Percentiles rank a stretch among this genome's conserved stretches.
Evolutionary conservation across 2,329 filamentous ascomycete species (phyloP).

Genomic region (Aspergillus carbonarius): DNA sequence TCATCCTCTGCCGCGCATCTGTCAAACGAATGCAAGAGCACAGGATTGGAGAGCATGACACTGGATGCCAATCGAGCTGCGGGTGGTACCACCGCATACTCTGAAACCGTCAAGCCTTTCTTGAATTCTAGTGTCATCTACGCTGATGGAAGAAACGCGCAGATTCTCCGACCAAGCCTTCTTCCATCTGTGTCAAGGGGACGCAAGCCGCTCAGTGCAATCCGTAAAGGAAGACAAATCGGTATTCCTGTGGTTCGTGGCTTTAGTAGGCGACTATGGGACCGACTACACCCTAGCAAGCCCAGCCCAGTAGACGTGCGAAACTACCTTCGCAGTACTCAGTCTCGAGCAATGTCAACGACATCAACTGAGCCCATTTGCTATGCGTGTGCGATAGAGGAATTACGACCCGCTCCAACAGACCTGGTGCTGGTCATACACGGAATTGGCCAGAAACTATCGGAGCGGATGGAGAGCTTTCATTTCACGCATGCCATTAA

Average conservation of each 20-base stretch:
- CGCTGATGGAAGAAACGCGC: conserved; percentile 72
- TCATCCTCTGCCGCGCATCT: conserved; percentile 23
- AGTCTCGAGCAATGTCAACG: conserved; percentile 29
- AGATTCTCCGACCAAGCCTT: conserved; percentile 80
- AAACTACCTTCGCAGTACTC: conserved; percentile 43
- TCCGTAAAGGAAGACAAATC: conserved; percentile 77
- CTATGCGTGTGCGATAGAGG: conserved; percentile 62
- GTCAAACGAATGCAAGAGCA: conserved; percentile 8
- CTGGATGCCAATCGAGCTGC: conserved; percentile 44
- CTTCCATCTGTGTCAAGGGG: conserved; percentile 84
- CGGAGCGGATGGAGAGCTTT: conserved; percentile 90
- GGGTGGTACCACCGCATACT: conserved; percentile 41
- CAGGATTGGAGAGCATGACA: conserved; percentile 9
- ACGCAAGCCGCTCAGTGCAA: conserved; percentile 75
- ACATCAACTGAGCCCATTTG: conserved; percentile 35
- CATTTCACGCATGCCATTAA: conserved; percentile 98
- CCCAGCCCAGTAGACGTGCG: conserved; percentile 42
- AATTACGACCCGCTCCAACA: conserved; percentile 68
- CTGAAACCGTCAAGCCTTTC: conserved; percentile 59
- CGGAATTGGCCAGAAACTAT: conserved; percentile 94
- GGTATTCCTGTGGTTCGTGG: conserved; percentile 87
- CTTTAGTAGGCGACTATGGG: conserved; percentile 77
- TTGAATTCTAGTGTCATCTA: conserved; percentile 82
- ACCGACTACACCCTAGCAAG: conserved; percentile 63
- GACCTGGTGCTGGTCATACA: conserved; percentile 91